Evolutionary conservation across 2,329 filamentous ascomycete genomes (phyloP).

Genomic region (Paracamarosporium sp.): DNA sequence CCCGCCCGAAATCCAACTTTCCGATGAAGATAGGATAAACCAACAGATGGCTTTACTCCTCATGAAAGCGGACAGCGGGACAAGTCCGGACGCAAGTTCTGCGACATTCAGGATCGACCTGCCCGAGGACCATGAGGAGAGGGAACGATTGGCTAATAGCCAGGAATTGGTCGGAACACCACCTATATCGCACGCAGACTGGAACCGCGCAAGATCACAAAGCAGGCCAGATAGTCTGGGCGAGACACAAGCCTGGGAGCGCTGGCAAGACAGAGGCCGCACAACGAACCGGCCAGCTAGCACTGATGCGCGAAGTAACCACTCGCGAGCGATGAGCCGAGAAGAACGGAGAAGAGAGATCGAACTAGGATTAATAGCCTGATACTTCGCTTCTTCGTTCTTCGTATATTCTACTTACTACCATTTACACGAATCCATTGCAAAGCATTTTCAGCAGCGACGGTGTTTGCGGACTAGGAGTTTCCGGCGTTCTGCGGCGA

Average conservation of each 20-base stretch:
- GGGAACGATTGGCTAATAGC: constrained; percentile 30
- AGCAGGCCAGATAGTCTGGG: constrained; percentile 36
- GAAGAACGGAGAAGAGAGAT: constrained; percentile 51
- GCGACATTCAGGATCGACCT: constrained; percentile 53
- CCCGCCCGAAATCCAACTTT: constrained; percentile 37
- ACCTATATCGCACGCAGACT: constrained; percentile 25
- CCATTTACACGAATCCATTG: neutral
- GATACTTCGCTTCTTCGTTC: neutral
- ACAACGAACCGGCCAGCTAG: constrained; percentile 33
- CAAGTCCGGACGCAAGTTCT: constrained; percentile 41
- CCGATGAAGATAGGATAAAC: constrained; percentile 58
- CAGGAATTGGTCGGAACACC: constrained; percentile 42
- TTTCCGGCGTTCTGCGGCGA: constrained; percentile 2
- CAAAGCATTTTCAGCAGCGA: constrained; percentile 14
- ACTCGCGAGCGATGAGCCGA: constrained; percentile 44
- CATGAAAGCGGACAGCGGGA: constrained; percentile 40
- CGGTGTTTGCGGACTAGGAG: constrained; percentile 12
- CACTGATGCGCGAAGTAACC: constrained; percentile 30
- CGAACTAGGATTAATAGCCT: constrained; percentile 37
- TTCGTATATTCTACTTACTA: neutral
- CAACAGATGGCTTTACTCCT: constrained; percentile 60
- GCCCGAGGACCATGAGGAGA: constrained; percentile 41
- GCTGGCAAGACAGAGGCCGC: constrained; percentile 39
- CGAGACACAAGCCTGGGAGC: constrained; percentile 37
- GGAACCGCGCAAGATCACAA: constrained; percentile 28